Evolutionary conservation across 2,329 filamentous ascomycete species (phyloP), one percentile per base, ranked within the genome.

Genomic region (Cercospora zeina): DNA sequence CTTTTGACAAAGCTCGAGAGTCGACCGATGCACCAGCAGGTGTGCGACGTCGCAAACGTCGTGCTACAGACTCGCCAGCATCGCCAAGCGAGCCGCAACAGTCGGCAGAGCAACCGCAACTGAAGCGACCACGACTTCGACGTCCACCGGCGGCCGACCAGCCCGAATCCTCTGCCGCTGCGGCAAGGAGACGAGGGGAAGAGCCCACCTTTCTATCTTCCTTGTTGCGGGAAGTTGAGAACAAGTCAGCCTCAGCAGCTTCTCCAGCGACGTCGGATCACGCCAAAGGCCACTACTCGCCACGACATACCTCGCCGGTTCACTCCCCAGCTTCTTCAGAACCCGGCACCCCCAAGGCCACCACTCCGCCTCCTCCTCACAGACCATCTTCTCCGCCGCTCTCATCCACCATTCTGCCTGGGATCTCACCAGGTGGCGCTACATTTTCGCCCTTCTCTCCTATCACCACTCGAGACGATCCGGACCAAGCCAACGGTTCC

Each of bases 211-310:
- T 97, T 72, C 81, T 97, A 7, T 90, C 91, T 24, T 93, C 91
- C 0, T 80, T 97, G 6, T 79, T 97, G 54, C 91, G 90, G 73
- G 93, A 97, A 75, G 91, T 97, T 1, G 92, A 96, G 72, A 82
- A 79, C 39, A 80, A 77, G 67, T 57, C 65, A 27, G 73, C 72
- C 33, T 78, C 75, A 69, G 78, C 71, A 9, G 64, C 66, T 16
- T 74, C 73, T 8, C 72, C 73, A 10, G 68, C 68, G 30, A 67
- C 67, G 2, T 74, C 73, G n/a, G 72, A 74, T 13, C 68, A 73
- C 24, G 64, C 62, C 13, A 61, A 62, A 54, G 72, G 77, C 8
- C 73, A 74, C 51, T 69, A 67, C 33, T 75, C 75, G 33, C 73
- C 75, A 54, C 79, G 77, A 37, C 75, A 78, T 59, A 85, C 85